A percentile compares a stretch with the other conserved stretches of the same genome.
Evolutionary conservation across 78 protist genomes (phyloP).

Genomic region (Paratrimastix pyriformis): DNA sequence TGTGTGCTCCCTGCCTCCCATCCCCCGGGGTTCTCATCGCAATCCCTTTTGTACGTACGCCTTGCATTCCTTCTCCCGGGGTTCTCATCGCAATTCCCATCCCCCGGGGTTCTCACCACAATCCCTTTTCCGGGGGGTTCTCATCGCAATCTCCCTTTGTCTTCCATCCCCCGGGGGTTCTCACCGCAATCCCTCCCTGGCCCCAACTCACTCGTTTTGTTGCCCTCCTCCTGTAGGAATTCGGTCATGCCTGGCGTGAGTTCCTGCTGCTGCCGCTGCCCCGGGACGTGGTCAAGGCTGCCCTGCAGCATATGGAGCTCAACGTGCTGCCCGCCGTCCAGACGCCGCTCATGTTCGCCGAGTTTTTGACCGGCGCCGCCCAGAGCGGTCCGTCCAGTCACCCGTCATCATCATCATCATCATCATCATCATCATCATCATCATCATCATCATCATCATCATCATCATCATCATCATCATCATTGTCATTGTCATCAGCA

Average conservation of each 20-base stretch:
- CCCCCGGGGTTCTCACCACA: no score
- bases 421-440: no score
- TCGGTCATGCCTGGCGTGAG: not conserved
- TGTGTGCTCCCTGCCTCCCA: not conserved
- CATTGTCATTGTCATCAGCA: no score
- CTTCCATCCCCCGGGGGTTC: not conserved
- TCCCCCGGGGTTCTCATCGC: not conserved
- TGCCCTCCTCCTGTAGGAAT: no score
- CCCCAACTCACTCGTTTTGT: not conserved
- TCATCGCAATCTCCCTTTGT: not conserved
- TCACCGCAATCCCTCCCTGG: not conserved
- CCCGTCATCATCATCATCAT: no score
- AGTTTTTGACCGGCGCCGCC: constrained; percentile 32
- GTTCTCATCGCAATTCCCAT: not conserved
- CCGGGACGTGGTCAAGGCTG: not conserved
- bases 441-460: no score
- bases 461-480: no score
- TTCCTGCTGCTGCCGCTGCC: not conserved
- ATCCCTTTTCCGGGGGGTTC: no score
- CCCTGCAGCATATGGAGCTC: not conserved
- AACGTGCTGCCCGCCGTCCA: constrained; percentile 6
- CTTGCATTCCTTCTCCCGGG: not conserved
- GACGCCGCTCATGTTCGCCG: constrained; percentile 19
- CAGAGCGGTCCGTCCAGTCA: not conserved
- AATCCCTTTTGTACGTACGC: not conserved